Conservation (phyloP, 495 filamentous ascomycete genomes). For the Oidiodendron maius region DNA sequence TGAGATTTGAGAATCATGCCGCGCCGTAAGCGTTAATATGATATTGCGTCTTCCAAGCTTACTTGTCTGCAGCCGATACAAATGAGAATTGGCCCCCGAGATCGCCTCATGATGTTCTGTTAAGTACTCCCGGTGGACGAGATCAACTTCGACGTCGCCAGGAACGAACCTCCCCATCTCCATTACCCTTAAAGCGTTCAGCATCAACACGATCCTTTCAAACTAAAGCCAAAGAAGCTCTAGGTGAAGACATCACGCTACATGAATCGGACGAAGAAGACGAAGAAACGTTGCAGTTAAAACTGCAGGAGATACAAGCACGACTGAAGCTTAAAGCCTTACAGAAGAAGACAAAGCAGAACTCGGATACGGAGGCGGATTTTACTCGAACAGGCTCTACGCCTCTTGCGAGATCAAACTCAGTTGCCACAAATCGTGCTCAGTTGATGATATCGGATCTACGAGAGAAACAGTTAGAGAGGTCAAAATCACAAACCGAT, state of each 20-base stretch:
- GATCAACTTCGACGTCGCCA: slow-evolving; percentile 59
- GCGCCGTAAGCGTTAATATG: neutral
- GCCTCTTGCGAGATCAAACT: slow-evolving; percentile 14
- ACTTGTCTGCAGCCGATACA: neutral
- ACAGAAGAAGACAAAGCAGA: slow-evolving; percentile 49
- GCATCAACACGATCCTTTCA: slow-evolving; percentile 7
- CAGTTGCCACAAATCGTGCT: slow-evolving; percentile 18
- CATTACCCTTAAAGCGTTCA: slow-evolving; percentile 52
- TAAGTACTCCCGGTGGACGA: slow-evolving; percentile 76
- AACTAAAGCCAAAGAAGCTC: slow-evolving; percentile 22
- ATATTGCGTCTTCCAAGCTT: neutral
- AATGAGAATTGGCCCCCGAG: slow-evolving; percentile 74
- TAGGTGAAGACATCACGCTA: slow-evolving; percentile 11
- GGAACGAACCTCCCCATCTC: slow-evolving; percentile 55
- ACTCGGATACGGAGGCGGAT: slow-evolving; percentile 19
- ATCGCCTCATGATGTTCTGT: slow-evolving; percentile 77
- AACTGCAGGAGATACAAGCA: slow-evolving; percentile 80
- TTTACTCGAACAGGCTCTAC: neutral
- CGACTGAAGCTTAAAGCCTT: slow-evolving; percentile 84
- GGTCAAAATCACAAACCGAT: slow-evolving; percentile 33
- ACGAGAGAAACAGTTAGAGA: slow-evolving; percentile 21
- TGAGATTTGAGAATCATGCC: neutral
- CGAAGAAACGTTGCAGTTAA: slow-evolving; percentile 79
- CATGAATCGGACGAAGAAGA: slow-evolving; percentile 56
- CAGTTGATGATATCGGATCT: slow-evolving; percentile 20